Conservation (phyloP, 768 basidiomycete species). For the Lactarius indigo region DNA sequence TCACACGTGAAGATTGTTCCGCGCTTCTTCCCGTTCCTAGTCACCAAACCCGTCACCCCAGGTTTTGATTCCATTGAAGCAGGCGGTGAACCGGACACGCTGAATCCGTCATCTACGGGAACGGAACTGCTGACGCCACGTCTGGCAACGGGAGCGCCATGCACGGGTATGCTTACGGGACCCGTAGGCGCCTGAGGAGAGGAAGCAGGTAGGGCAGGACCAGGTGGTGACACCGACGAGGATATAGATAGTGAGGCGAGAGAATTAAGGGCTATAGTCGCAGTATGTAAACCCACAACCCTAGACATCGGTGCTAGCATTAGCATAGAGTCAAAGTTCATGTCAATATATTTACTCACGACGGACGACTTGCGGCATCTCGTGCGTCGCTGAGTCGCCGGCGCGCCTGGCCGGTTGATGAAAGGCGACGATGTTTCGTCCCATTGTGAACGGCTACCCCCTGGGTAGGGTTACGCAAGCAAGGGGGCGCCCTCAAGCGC, state of each 20-base stretch:
- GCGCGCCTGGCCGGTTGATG: conserved; percentile 66
- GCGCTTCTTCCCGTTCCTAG: conserved; percentile 63
- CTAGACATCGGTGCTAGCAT: conserved; percentile 28
- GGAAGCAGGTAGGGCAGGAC: conserved; percentile 27
- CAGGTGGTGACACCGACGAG: conserved; percentile 32
- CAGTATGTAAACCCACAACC: conserved; percentile 36
- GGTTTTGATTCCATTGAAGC: conserved; percentile 18
- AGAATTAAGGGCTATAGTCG: conserved; percentile 37
- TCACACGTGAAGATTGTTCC: conserved; percentile 90
- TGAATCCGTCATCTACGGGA: conserved; percentile 26
- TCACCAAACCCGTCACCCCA: conserved; percentile 31
- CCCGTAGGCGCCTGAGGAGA: conserved; percentile 24
- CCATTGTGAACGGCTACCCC: conserved; percentile 28
- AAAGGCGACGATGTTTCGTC: conserved; percentile 61
- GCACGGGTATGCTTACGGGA: conserved; percentile 18
- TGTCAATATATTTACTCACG: conserved; percentile 46
- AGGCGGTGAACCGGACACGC: conserved; percentile 21
- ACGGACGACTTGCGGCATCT: conserved; percentile 70
- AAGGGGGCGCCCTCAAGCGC: conserved; percentile 18
- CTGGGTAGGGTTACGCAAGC: conserved; percentile 24
- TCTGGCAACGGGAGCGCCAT: neutral
- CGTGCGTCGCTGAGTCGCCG: conserved; percentile 75
- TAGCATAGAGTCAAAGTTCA: conserved; percentile 2
- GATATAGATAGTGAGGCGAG: conserved; percentile 44
- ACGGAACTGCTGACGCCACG: conserved; percentile 11